Base-by-base conservation (phyloP, 768 basidiomycete species). In the Tylopilus felleus region DNA sequence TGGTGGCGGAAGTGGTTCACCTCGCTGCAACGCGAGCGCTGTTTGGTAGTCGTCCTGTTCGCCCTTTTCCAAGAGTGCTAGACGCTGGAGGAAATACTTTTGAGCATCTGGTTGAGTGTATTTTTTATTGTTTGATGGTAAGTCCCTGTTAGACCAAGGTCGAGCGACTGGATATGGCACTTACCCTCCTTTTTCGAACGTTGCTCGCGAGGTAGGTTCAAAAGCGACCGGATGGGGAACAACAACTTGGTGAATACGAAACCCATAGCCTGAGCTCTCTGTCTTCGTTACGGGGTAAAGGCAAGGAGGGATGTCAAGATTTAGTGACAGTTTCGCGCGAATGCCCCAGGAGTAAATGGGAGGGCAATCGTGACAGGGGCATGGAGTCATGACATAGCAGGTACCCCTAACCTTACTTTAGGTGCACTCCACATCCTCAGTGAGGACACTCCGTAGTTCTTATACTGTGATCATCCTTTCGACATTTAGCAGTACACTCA, bases 21-120 rank as follows among this genome's bases (percentile, higher is more conserved):
- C 75, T 4, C 67, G 63, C 36, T 71, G 55, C 16, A 78, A 53
- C 1, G 77, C 74, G 36, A 75, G 59, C 14, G 63, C 63, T 27
- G 60, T 28, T 6, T 42, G 8, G 16, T 61, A 16, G 12, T 64
- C 63, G 21, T 65, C 63, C 3, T 35, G 49, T 45, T 65, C 60
- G 5, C 45, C 60, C 6, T 8, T 4, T 40, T 64, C 60, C n/a
- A 65, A 25, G 17, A 64, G 41, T 2, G 47, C 55, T 13, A 65
- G 21, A 22, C 23, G 33, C 14, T 46, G 23, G 43, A 61, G 22
- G 35, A 53, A 36, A 25, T 45, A 6, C 17, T 0, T 17, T 35
- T 48, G 47, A 8, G 62, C 35, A 28, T 53, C 62, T 63, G 39
- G 8, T 31, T 23, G 21, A 19, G 36, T 13, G n/a, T 25, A 6